Conservation (phyloP, 1,284 basidiomycete species). For the Ganoderma meredithae region DNA sequence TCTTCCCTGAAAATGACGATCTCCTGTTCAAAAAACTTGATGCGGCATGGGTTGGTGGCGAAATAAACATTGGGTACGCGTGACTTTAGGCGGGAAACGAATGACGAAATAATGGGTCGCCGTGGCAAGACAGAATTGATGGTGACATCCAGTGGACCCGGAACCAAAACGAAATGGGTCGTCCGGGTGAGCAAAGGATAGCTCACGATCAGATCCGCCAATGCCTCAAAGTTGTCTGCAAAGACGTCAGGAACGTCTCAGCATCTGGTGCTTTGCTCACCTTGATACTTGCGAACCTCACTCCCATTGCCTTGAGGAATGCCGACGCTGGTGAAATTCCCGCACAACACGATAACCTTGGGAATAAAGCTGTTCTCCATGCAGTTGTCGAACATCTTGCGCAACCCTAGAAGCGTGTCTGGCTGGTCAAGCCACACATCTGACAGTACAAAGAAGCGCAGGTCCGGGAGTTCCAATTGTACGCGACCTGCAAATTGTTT, state of each 20-base stretch:
- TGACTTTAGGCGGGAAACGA: conserved; percentile 72
- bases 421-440: conserved; percentile 96
- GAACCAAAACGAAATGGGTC: conserved; percentile 94
- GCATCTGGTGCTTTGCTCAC: conserved; percentile 47
- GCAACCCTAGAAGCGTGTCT: conserved; percentile 80
- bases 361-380: conserved; percentile 88
- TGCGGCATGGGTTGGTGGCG: conserved; percentile 91
- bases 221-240: conserved; percentile 83
- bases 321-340: conserved; percentile 90
- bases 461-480: conserved; percentile 70
- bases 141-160: conserved; percentile 91
- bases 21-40: conserved; percentile 97
- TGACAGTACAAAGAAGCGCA: conserved; percentile 95
- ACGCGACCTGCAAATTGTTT: conserved; percentile 66
- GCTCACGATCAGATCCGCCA: conserved; percentile 85
- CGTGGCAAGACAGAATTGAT: conserved; percentile 82
- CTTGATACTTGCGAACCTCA: conserved; percentile 86
- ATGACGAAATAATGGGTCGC: conserved; percentile 77
- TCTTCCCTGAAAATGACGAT: conserved; percentile 95
- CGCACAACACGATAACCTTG: conserved; percentile 91
- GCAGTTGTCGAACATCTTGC: conserved; percentile 91
- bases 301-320: conserved; percentile 81
- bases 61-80: conserved; percentile 85
- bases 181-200: conserved; percentile 80
- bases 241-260: neutral